Conservation (phyloP, 257 asterid genomes). For the Sherardia arvensis region DNA sequence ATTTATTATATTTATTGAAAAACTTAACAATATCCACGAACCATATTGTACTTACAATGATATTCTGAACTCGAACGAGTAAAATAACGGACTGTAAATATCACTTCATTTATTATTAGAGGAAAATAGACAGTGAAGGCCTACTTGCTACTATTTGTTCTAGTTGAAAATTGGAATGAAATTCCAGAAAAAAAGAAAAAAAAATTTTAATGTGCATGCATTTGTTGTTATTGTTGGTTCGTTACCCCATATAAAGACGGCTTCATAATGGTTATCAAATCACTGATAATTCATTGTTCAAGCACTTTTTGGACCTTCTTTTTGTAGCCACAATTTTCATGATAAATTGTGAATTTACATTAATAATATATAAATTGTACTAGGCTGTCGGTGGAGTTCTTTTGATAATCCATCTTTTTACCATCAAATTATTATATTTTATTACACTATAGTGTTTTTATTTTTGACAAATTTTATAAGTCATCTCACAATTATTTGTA, state of each 20-base stretch:
- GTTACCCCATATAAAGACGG: constrained; percentile 4
- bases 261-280: not conserved
- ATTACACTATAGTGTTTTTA: no score
- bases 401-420: not conserved
- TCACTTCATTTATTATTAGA: no score
- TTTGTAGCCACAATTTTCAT: not conserved
- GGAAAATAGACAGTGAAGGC: constrained; percentile 22
- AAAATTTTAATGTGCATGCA: constrained; percentile 5
- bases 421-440: not conserved
- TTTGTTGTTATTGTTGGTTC: not conserved
- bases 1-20: no score
- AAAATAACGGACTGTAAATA: no score
- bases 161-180: constrained; percentile 10
- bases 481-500: no score
- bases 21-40: no score
- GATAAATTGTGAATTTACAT: not conserved
- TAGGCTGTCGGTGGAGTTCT: not conserved
- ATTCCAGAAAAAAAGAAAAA: not conserved
- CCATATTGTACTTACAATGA: no score
- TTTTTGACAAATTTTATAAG: no score
- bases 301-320: not conserved
- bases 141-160: constrained; percentile 20
- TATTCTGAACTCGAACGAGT: no score
- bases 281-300: not conserved
- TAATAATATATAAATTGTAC: no score